These are phyloP conservation scores for Phytopythium montanum DNA, from an alignment of 352 stramenopile genomes.

Conservation along the genomic window DNA sequence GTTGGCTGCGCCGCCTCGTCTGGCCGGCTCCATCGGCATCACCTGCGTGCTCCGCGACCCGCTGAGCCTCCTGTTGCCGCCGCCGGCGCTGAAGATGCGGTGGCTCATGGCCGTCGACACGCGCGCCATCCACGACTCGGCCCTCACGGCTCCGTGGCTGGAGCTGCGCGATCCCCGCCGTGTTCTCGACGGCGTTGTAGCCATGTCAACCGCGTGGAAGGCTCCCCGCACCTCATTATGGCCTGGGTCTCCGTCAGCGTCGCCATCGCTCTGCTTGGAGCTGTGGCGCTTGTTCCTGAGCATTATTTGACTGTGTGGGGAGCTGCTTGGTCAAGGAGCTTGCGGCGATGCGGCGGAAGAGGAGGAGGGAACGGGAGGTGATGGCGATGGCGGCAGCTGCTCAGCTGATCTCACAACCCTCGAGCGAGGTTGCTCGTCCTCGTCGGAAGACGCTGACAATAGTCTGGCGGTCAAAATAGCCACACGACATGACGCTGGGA, in stretches of 20 bases:
- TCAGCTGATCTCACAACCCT: no score
- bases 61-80: constrained; percentile 29
- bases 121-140: constrained; percentile 69
- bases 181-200: constrained; percentile 7
- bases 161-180: constrained; percentile 21
- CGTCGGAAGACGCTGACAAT: no score
- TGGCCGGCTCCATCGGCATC: constrained; percentile 29
- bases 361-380: not conserved
- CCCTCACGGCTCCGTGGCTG: constrained; percentile 15
- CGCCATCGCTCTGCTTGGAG: constrained; percentile 22
- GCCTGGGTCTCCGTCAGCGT: constrained; percentile 9
- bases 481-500: no score
- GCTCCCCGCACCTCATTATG: constrained; percentile 9
- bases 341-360: not conserved
- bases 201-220: constrained; percentile 2
- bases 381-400: no score
- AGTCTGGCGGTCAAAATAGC: no score
- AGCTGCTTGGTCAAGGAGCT: not conserved
- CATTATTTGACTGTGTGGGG: not conserved
- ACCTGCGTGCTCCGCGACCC: constrained; percentile 57
- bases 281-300: constrained; percentile 33
- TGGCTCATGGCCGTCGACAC: constrained; percentile 61
- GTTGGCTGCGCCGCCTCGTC: not conserved
- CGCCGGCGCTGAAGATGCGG: constrained; percentile 41
- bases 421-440: no score